These are phyloP conservation scores for Peniophora sp. DNA, from an alignment of 1,284 basidiomycete genomes.

Conservation along the genomic window DNA sequence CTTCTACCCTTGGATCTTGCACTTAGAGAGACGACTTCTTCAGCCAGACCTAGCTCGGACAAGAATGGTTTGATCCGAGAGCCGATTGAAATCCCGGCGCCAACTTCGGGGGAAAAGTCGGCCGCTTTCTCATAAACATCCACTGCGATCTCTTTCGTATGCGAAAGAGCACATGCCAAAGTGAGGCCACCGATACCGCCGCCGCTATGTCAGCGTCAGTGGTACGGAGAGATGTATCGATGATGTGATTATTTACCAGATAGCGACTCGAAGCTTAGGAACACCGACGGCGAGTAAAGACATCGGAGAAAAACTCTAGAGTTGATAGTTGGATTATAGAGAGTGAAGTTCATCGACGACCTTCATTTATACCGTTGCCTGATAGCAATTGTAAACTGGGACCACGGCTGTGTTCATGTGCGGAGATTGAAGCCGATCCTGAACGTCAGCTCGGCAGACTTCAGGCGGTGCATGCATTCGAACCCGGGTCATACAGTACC, in stretches of 20 bases:
- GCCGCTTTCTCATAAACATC: slow-evolving; percentile 31
- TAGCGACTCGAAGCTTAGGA: neutral
- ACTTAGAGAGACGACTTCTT: slow-evolving; percentile 19
- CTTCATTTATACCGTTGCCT: too few relatives aligned
- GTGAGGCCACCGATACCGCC: slow-evolving; percentile 32
- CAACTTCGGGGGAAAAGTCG: slow-evolving; percentile 26
- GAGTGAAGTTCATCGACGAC: too few relatives aligned
- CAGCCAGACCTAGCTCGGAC: slow-evolving; percentile 20
- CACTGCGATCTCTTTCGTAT: slow-evolving; percentile 22
- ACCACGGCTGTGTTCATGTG: too few relatives aligned
- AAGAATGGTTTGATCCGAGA: slow-evolving; percentile 24
- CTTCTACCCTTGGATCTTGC: slow-evolving; percentile 14
- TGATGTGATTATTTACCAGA: neutral
- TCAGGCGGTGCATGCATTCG: too few relatives aligned
- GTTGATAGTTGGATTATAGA: too few relatives aligned
- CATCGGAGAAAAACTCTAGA: too few relatives aligned
- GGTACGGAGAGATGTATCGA: neutral
- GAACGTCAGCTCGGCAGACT: too few relatives aligned
- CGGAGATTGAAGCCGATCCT: too few relatives aligned
- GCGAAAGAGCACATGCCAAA: slow-evolving; percentile 27
- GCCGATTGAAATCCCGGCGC: slow-evolving; percentile 29
- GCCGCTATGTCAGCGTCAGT: slow-evolving; percentile 15
- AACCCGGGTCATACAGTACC: too few relatives aligned
- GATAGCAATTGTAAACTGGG: too few relatives aligned
- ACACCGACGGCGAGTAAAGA: too few relatives aligned